phyloP scores from a whole-genome alignment of 2,329 filamentous ascomycete species.

The Talaromyces albobiverticillius region DNA sequence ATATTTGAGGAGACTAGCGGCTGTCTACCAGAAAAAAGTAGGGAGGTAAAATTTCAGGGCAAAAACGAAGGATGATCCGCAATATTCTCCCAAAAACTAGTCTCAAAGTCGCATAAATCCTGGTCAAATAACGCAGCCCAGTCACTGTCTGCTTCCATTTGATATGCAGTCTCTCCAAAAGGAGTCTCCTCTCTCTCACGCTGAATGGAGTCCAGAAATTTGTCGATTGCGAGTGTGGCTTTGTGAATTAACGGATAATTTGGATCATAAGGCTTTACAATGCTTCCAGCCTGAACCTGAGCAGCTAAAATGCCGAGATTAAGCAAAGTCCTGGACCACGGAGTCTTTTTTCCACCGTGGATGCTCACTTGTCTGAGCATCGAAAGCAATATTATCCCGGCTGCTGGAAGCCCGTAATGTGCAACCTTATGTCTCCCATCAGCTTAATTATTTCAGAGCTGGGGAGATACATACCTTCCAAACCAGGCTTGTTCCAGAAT shows the following conservation, averaged over 20 bases:
- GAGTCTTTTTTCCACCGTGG: too few species aligned
- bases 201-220: neutral
- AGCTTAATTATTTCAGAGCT: neutral
- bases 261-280: slow-evolving; percentile 25
- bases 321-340: neutral
- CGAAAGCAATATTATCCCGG: neutral
- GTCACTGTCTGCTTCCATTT: neutral
- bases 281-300: slow-evolving; percentile 35
- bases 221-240: neutral
- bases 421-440: neutral
- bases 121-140: neutral
- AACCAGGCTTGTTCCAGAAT: neutral
- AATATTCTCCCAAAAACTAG: neutral
- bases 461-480: neutral
- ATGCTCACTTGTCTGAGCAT: neutral
- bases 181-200: too few species aligned
- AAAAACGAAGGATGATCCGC: neutral
- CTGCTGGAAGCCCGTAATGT: neutral
- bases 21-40: too few species aligned
- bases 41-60: too few species aligned
- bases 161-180: neutral
- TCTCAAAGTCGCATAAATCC: neutral
- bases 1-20: too few species aligned
- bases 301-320: neutral
- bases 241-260: neutral